These are phyloP conservation scores for Medicago ruthenica DNA, from an alignment of 306 rosid species.

Conservation along the genomic window DNA sequence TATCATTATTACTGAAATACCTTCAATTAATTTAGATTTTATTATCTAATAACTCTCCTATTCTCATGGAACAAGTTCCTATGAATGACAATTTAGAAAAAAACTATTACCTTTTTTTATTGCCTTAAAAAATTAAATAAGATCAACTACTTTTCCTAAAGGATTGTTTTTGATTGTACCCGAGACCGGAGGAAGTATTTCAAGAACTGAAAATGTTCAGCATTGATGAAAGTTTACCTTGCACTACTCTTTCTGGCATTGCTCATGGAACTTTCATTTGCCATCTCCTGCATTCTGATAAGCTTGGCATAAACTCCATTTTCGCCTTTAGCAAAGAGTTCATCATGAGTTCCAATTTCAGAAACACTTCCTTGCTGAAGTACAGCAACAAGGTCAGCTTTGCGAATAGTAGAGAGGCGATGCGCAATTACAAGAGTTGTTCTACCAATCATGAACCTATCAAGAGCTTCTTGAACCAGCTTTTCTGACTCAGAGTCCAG, in stretches of 20 bases:
- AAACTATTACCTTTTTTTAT: no score
- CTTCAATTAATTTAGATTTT: no score
- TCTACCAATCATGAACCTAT: constrained; percentile 97
- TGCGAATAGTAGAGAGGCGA: constrained; percentile 96
- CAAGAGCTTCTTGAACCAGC: constrained; percentile 98
- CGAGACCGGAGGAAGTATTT: no score
- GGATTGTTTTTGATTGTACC: no score
- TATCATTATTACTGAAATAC: no score
- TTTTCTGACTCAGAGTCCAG: constrained; percentile 97
- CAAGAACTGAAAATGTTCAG: neutral
- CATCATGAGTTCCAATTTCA: constrained; percentile 97
- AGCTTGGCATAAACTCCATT: constrained; percentile 95
- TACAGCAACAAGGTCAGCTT: constrained; percentile 98
- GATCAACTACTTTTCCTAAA: no score
- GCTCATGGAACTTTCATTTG: constrained; percentile 87
- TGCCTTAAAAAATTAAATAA: no score
- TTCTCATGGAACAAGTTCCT: no score
- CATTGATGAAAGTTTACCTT: constrained; percentile 54
- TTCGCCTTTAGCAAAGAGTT: constrained; percentile 84
- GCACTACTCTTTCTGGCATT: constrained; percentile 99
- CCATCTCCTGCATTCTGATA: constrained; percentile 87
- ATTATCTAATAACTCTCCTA: no score
- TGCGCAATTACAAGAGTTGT: constrained; percentile 97
- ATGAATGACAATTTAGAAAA: no score
- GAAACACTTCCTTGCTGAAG: constrained; percentile 92